These are phyloP conservation scores for Myxozyma udenii DNA, from an alignment of 805 yeast species.

Conservation along the genomic window DNA sequence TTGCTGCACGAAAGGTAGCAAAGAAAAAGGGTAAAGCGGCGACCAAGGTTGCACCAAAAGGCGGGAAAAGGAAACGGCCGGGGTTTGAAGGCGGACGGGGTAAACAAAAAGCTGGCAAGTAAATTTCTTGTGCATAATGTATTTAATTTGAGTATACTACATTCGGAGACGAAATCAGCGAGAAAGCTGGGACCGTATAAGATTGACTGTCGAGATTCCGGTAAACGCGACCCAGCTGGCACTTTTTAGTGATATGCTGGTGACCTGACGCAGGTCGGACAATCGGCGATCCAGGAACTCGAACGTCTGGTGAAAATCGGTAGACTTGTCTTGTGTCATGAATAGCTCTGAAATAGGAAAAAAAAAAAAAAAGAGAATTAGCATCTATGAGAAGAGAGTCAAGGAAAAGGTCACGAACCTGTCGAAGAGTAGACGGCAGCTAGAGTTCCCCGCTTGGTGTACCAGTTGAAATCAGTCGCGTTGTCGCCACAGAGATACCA, in stretches of 20 bases:
- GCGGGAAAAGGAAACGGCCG: slow-evolving; percentile 50
- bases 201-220: slow-evolving; percentile 59
- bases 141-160: not conserved
- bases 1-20: slow-evolving; percentile 78
- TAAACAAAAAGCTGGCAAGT: slow-evolving; percentile 17
- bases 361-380: too few species aligned
- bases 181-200: slow-evolving; percentile 67
- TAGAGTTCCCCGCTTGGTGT: slow-evolving; percentile 73
- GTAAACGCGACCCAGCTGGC: slow-evolving; percentile 77
- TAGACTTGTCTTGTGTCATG: slow-evolving; percentile 71
- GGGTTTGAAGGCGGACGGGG: slow-evolving; percentile 76
- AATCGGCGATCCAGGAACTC: slow-evolving; percentile 63
- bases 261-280: slow-evolving; percentile 51
- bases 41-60: slow-evolving; percentile 52
- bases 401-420: slow-evolving; percentile 9
- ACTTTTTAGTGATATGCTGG: slow-evolving; percentile 58
- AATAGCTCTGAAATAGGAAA: slow-evolving; percentile 51
- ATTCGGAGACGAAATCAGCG: slow-evolving; percentile 5
- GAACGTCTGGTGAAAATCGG: slow-evolving; percentile 54
- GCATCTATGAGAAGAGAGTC: not conserved
- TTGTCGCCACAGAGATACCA: slow-evolving; percentile 74
- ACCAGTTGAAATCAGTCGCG: slow-evolving; percentile 85
- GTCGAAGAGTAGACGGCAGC: slow-evolving; percentile 64
- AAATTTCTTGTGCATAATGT: not conserved
- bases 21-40: slow-evolving; percentile 77